phyloP scores from a whole-genome alignment of 345 rosid species.

The Hypericum perforatum region DNA sequence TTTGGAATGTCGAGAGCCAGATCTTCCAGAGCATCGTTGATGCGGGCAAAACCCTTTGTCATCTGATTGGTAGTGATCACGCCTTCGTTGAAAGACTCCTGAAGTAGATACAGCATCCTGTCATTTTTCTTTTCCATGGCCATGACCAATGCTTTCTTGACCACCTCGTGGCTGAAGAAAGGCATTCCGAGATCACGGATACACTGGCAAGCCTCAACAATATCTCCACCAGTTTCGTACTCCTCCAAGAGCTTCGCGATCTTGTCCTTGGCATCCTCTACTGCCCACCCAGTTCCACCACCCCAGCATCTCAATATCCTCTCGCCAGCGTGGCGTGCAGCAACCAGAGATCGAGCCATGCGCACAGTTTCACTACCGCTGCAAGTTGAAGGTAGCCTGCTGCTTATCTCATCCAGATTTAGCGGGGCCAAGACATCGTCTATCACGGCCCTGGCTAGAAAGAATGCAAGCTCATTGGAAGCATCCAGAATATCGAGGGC shows the following conservation, averaged over 20 bases:
- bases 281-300: conserved; percentile 97
- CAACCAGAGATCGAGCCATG: conserved; percentile 65
- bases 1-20: conserved; percentile 91
- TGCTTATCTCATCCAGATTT: conserved; percentile 78
- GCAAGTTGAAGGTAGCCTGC: conserved; percentile 63
- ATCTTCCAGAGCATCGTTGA: conserved; percentile 89
- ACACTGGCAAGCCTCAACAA: conserved; percentile 88
- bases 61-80: conserved; percentile 84
- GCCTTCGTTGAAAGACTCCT: conserved; percentile 77
- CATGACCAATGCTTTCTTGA: conserved; percentile 97
- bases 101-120: conserved; percentile 69
- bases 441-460: conserved; percentile 93
- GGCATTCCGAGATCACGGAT: conserved; percentile 97
- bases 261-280: conserved; percentile 98
- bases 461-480: conserved; percentile 91
- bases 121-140: conserved; percentile 99
- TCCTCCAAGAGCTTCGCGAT: conserved; percentile 89
- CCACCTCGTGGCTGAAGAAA: conserved; percentile 96
- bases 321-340: conserved; percentile 97
- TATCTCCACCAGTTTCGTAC: conserved; percentile 81
- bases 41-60: conserved; percentile 83
- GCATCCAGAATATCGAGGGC: conserved; percentile 95
- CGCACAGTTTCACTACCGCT: conserved; percentile 77
- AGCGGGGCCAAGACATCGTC: conserved; percentile 89
- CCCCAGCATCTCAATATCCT: conserved; percentile 99